Base-by-base conservation (phyloP, 2,329 filamentous ascomycete species). In the Magnaporthiopsis poae region DNA sequence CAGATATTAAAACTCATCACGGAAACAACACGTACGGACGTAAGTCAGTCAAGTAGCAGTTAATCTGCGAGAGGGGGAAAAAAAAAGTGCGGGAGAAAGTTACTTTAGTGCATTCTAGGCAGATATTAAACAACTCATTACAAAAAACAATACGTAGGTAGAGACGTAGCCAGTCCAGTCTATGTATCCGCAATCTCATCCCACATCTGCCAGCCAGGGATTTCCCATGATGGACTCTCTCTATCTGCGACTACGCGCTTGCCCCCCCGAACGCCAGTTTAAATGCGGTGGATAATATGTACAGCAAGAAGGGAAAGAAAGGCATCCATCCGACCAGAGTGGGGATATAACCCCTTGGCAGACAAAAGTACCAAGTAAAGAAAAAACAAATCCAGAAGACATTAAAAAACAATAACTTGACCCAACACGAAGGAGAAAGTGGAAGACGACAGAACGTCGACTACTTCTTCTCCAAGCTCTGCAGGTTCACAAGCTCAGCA, bases 401-500 rank as follows among this genome's bases (percentile, higher is more conserved):
- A 3, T 7, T 11, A 35, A 35, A 35, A 35, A 11, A 35, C 33
- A 35, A 35, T 35, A 11, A 35, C 11, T 35, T 7, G 3, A 35
- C 33, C 33, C 9, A 11, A 7, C 27, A 27, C 27, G 27, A 29
- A 27, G 18, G 12, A 61, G 25, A 25, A 5, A 29, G 25, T 35
- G 36, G 25, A 64, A 9, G 11, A 15, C 27, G 27, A 27, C 27
- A 27, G 27, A 7, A 13, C 21, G 13, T 7, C 35, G 12, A n/a
- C 31, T 64, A 64, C 39, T 60, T 36, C 56, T 87, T 90, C 71
- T 86, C 89, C 73, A 95, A 77, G 75, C 88, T 91, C 81, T 95
- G 91, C 71, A 94, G 78, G 70, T 90, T 91, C 63, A 94, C 91
- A 70, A 95, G 77, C 79, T 94, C 90, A 12, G 85, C 87, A 74